A percentile compares a stretch with the other conserved stretches of the same genome.
Conservation (phyloP, 2,329 filamentous ascomycete genomes). For the Hymenoscyphus linearis region DNA sequence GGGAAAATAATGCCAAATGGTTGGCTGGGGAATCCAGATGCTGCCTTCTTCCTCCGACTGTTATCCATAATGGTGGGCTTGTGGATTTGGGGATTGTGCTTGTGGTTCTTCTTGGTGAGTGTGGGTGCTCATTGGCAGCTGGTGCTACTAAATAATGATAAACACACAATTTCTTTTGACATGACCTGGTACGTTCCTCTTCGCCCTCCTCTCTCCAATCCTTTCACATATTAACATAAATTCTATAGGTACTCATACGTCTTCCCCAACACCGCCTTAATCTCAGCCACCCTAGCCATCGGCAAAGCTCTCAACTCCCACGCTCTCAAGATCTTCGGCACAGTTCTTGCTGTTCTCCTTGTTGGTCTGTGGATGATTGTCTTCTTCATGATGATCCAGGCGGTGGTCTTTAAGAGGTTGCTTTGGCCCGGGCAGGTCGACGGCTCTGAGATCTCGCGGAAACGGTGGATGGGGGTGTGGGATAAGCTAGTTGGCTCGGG, state of each 20-base stretch:
- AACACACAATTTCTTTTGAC: constrained; percentile 61
- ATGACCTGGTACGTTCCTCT: constrained; percentile 72
- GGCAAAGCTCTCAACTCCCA: constrained; percentile 54
- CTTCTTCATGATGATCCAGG: constrained; percentile 63
- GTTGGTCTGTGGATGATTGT: constrained; percentile 65
- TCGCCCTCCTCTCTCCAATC: not conserved
- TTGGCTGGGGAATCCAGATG: constrained; percentile 39
- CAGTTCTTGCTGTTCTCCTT: constrained; percentile 59
- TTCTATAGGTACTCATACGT: constrained; percentile 54
- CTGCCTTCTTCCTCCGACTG: constrained; percentile 41
- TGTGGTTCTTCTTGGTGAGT: constrained; percentile 80
- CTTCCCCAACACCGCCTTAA: constrained; percentile 42
- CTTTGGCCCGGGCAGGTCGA: constrained; percentile 57
- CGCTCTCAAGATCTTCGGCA: constrained; percentile 62
- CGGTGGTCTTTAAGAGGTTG: constrained; percentile 62
- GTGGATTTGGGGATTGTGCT: constrained; percentile 77
- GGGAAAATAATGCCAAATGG: constrained; percentile 38
- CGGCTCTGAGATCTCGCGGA: constrained; percentile 12
- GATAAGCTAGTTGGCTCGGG: not conserved
- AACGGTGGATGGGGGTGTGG: constrained; percentile 10
- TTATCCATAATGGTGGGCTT: constrained; percentile 58
- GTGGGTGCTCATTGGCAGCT: constrained; percentile 71
- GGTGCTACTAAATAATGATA: constrained; percentile 40
- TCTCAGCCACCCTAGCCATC: constrained; percentile 69
- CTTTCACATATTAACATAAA: constrained; percentile 32